Conservation (phyloP, 2,329 filamentous ascomycete species). For the Calonectria hongkongensis region DNA sequence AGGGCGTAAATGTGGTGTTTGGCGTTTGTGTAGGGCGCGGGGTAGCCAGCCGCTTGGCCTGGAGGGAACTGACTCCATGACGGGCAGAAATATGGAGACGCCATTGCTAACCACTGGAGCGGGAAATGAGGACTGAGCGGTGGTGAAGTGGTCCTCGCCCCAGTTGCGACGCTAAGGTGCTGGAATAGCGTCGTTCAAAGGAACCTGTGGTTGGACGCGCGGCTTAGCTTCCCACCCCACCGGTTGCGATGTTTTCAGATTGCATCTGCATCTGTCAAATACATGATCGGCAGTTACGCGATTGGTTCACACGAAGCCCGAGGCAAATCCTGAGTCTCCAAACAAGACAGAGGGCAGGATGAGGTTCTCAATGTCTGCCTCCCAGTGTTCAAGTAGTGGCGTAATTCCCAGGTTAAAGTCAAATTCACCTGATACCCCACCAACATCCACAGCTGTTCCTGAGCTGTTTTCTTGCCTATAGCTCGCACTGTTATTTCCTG, state of each 20-base stretch:
- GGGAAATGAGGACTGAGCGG: not conserved
- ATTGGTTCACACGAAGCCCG: not conserved
- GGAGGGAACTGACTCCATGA: not conserved
- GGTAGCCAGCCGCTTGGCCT: not conserved
- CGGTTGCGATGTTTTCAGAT: no score
- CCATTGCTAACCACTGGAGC: not conserved
- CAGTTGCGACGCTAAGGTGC: not conserved
- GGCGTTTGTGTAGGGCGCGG: not conserved
- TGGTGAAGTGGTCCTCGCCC: not conserved
- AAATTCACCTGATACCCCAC: not conserved
- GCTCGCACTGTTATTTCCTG: not conserved
- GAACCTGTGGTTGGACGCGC: not conserved
- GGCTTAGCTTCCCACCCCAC: no score
- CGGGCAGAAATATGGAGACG: not conserved
- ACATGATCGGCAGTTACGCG: no score
- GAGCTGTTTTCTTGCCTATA: not conserved
- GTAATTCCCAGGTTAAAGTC: not conserved
- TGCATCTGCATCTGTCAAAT: no score
- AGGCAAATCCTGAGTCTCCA: not conserved
- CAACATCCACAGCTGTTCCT: not conserved
- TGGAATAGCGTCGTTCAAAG: not conserved
- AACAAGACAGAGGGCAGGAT: not conserved
- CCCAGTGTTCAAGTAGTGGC: constrained; percentile 13
- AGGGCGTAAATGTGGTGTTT: constrained; percentile 10
- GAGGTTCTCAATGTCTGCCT: constrained; percentile 6